Evolutionary conservation across 2,329 filamentous ascomycete genomes (phyloP), one percentile per base, ranked within the genome.

Genomic region (Drechslera avenae): DNA sequence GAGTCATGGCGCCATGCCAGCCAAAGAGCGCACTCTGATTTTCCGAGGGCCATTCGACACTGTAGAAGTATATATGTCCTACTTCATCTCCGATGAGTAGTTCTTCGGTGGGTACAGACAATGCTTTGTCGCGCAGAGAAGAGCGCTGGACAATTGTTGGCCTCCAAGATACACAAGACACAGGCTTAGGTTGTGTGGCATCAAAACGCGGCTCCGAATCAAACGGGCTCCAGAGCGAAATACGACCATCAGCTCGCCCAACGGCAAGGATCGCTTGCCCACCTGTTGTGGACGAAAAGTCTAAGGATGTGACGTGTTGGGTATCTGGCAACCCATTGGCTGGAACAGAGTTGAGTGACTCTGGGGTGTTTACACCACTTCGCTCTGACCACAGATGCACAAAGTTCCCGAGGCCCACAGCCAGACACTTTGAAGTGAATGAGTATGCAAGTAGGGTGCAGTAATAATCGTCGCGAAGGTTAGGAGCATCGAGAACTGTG

Each of bases 391-490:
- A 99, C 4, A 90, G 83, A 71, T 96, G 97, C 4, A 99, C 83
- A 30, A 86, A 80, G 46, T 87, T 85, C 0, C 87, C 87, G 12
- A 97, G 80, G 0, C 90, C 93, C 14, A 97, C 90, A 14, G 91
- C 93, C 13, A 99, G 81, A 12, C 87, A 89, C 45, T 88, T 83
- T 42, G 85, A 83, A 6, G 84, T 88, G 33, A 82, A 73, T 0
- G 88, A 96, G 72, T 96, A 97, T 8, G 94, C 91, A 46, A 99
- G 80, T 2, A 92, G 81, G 0, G 92, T 94, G 75, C 91, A 97
- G 71, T 99, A 99, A 71, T 92, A 99, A 73, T 99, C 93, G 64
- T 97, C 91, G 49, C 91, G 86, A n/a, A 97, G 79, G 43, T 86
- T 84, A 2, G 92, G 91, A 7, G 93, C 93, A 75, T 97, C 91